Percentiles rank a stretch among this genome's conserved stretches.
Conservation (phyloP, 495 filamentous ascomycete species). For the Talaromyces borbonicus region DNA sequence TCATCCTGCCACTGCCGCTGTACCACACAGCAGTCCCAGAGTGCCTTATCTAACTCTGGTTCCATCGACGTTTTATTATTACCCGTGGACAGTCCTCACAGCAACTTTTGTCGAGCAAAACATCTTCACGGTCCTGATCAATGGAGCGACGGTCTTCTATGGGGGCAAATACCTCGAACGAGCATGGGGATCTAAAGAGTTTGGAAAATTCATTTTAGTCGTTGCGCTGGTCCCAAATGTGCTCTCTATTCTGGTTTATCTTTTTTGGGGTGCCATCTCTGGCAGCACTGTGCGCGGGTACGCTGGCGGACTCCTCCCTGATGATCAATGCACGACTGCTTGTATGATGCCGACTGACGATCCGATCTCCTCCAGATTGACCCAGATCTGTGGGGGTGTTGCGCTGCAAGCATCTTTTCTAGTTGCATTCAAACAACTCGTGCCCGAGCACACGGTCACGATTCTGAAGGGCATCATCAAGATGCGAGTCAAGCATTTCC, state of each 20-base stretch:
- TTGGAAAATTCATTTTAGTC: constrained; percentile 80
- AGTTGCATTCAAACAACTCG: constrained; percentile 95
- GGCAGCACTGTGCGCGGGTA: constrained; percentile 61
- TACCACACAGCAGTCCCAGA: constrained; percentile 45
- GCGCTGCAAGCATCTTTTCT: constrained; percentile 89
- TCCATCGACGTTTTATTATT: constrained; percentile 70
- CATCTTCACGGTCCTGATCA: constrained; percentile 73
- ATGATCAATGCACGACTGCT: constrained; percentile 15
- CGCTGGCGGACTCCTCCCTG: constrained; percentile 22
- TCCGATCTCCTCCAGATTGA: constrained; percentile 41
- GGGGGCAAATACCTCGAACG: constrained; percentile 92
- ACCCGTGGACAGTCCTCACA: constrained; percentile 86
- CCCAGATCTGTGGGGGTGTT: constrained; percentile 77
- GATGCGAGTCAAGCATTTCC: constrained; percentile 88
- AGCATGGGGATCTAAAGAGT: constrained; percentile 89
- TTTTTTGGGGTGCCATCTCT: constrained; percentile 60
- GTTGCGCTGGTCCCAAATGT: constrained; percentile 71
- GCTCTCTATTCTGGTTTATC: constrained; percentile 59
- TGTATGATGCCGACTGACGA: constrained; percentile 18
- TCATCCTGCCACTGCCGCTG: constrained; percentile 31
- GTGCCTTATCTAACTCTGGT: constrained; percentile 81
- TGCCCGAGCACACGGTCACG: constrained; percentile 95
- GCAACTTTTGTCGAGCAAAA: constrained; percentile 91
- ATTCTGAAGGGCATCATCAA: constrained; percentile 80
- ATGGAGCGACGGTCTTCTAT: constrained; percentile 76